A percentile compares a stretch with the other conserved stretches of the same genome.
These are phyloP conservation scores for Pythium utonaiense DNA, from an alignment of 352 stramenopile genomes.

Conservation along the genomic window DNA sequence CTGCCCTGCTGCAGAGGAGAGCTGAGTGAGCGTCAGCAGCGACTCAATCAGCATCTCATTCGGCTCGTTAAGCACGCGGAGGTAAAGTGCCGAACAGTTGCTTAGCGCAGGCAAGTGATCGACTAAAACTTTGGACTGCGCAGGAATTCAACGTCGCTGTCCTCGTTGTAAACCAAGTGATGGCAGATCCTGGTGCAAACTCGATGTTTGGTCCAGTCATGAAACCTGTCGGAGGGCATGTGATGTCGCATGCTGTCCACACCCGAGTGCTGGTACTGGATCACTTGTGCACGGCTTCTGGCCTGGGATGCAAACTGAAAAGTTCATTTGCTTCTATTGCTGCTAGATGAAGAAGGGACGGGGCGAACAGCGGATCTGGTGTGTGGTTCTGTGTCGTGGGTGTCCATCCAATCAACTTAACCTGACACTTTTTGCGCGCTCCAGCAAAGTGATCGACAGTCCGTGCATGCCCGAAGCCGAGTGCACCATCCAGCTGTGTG, in stretches of 20 bases:
- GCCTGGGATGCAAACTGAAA: too few relatives aligned
- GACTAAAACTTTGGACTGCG: background rate
- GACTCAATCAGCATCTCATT: conserved; percentile 87
- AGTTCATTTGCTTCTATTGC: too few relatives aligned
- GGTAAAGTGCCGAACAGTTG: conserved; percentile 27
- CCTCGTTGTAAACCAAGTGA: conserved; percentile 90
- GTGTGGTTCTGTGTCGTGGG: background rate
- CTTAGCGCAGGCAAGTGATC: too few relatives aligned
- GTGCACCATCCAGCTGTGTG: conserved; percentile 69
- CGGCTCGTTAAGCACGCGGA: conserved; percentile 78
- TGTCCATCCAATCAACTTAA: too few relatives aligned
- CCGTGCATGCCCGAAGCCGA: conserved; percentile 85
- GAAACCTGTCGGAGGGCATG: conserved; percentile 84
- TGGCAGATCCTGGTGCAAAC: conserved; percentile 82
- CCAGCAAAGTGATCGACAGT: conserved; percentile 81
- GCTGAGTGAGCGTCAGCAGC: conserved; percentile 88
- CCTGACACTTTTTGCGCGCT: too few relatives aligned
- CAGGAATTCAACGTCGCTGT: conserved; percentile 94
- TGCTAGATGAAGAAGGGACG: conserved; percentile 90
- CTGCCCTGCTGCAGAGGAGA: conserved; percentile 36
- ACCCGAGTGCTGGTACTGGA: conserved; percentile 88
- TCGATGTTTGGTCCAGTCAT: conserved; percentile 81
- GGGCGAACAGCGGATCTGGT: conserved; percentile 88
- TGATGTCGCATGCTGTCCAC: conserved; percentile 98
- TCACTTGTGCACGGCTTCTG: too few relatives aligned